Base-by-base conservation (phyloP, 306 rosid genomes). In the Pachyrhizus erosus region DNA sequence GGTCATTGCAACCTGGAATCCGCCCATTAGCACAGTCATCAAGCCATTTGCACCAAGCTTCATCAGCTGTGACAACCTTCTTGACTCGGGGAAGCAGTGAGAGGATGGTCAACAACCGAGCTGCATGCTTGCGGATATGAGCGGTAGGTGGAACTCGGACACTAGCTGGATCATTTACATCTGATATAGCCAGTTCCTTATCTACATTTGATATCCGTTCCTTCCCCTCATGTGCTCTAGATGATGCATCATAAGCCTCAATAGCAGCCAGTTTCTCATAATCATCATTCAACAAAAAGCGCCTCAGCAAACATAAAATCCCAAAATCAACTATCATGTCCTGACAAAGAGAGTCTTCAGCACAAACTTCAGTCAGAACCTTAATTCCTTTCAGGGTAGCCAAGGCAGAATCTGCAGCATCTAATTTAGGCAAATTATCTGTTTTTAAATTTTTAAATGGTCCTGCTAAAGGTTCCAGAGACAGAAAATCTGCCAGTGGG, bases 181-280 rank as follows among this genome's bases (percentile, higher is more conserved):
- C 86, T 78, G 90, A 76, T 34, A 33, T 39, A 52, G 91, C 67
- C 31, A 86, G 87, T 62, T 89, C 89, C 42, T 82, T 70, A 61
- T 83, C 73, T 37, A 70, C 88, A 84, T 82, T 84, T 78, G 91
- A 58, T 84, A 76, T 82, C 73, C 69, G 87, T 5, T 90, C 96
- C 82, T 88, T 86, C 48, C 90, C 88, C 81, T 95, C 98, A 52
- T 86, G 90, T 9, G 81, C 84, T 84, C 87, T 91, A 51, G 92
- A 93, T 82, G 99, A 96, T 85, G 98, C 98, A 92, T 93, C 92
- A 71, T 96, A 96, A 26, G 97, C 92, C 89, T 92, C 94, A 49
- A 84, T 84, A 43, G 99, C 97, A 82, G 98, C 91, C 83, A 96
- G 87, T 87, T 90, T 93, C 86, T 96, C 99, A 87, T 91, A 96